Evolutionary conservation across 163 green algal species (phyloP).

Genomic region (Smithsoniella earleae): DNA sequence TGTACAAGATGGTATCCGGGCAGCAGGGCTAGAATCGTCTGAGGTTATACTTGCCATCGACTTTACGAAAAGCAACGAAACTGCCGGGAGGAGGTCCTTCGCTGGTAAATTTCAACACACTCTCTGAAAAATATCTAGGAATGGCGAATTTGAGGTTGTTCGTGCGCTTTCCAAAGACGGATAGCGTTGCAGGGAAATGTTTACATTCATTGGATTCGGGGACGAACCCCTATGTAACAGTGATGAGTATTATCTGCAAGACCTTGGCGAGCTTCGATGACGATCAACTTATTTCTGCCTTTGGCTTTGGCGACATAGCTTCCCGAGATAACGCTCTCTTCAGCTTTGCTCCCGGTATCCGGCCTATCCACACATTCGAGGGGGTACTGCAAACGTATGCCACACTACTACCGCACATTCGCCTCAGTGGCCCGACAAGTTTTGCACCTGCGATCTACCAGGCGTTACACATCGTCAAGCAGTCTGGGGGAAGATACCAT

Average conservation of each 20-base stretch:
- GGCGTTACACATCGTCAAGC: conserved; percentile 38
- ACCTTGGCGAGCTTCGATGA: conserved; percentile 55
- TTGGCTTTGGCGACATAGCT: conserved; percentile 45
- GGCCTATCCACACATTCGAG: not conserved
- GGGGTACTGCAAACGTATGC: not conserved
- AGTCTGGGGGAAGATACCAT: conserved; percentile 40
- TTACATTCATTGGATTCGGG: conserved; percentile 5
- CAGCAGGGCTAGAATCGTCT: conserved; percentile 44
- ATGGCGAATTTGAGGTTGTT: no score
- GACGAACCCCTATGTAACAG: conserved; percentile 49
- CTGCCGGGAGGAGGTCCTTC: not conserved
- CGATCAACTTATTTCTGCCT: conserved; percentile 50
- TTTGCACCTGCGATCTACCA: conserved; percentile 50
- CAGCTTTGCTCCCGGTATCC: not conserved
- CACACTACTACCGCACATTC: not conserved
- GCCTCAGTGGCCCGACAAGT: conserved; percentile 42
- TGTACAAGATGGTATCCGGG: conserved; percentile 39
- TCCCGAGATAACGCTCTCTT: conserved; percentile 20
- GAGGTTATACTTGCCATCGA: conserved; percentile 53
- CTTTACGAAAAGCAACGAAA: conserved; percentile 45
- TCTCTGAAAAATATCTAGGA: no score
- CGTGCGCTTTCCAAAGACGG: no score
- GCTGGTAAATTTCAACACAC: no score
- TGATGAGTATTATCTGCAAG: conserved; percentile 42
- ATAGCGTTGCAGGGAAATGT: conserved; percentile 7